These are phyloP conservation scores for Didymella sp. DNA, from an alignment of 2,329 filamentous ascomycete genomes.

Conservation along the genomic window DNA sequence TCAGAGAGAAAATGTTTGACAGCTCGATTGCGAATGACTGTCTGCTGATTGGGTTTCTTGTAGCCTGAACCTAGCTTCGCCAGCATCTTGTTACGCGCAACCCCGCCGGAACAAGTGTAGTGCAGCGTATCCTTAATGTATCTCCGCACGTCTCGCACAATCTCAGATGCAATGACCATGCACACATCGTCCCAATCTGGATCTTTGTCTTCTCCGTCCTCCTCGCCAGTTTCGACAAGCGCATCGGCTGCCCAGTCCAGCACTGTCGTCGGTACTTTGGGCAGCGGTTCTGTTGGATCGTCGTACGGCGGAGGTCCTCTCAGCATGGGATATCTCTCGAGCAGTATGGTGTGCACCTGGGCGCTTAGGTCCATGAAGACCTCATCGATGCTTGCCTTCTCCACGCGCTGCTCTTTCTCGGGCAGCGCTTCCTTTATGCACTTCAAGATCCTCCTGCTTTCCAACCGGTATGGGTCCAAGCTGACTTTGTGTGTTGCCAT, in stretches of 20 bases:
- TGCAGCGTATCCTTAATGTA: constrained; percentile 72
- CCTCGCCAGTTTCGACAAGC: constrained; percentile 78
- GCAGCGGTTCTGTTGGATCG: constrained; percentile 73
- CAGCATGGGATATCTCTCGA: constrained; percentile 80
- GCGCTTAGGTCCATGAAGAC: constrained; percentile 92
- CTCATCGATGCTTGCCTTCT: constrained; percentile 96
- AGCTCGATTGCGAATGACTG: constrained; percentile 87
- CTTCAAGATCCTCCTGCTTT: constrained; percentile 82
- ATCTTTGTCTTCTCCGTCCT: constrained; percentile 75
- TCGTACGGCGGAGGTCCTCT: constrained; percentile 72
- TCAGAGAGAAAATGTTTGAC: constrained; percentile 77
- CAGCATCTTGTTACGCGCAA: constrained; percentile 92
- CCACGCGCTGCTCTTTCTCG: constrained; percentile 71
- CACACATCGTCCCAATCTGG: constrained; percentile 97
- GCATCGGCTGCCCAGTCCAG: constrained; percentile 85
- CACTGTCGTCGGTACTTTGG: constrained; percentile 73
- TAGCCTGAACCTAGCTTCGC: constrained; percentile 90
- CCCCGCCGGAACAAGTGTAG: constrained; percentile 91
- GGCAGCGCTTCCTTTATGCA: constrained; percentile 78
- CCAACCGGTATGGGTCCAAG: constrained; percentile 85
- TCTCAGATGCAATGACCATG: constrained; percentile 85
- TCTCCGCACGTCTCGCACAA: constrained; percentile 77
- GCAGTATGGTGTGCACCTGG: constrained; percentile 76
- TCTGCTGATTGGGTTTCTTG: constrained; percentile 94
- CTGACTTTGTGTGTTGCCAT: constrained; percentile 93